phyloP scores from a whole-genome alignment of 1,284 basidiomycete genomes.

The Cerioporus squamosus region DNA sequence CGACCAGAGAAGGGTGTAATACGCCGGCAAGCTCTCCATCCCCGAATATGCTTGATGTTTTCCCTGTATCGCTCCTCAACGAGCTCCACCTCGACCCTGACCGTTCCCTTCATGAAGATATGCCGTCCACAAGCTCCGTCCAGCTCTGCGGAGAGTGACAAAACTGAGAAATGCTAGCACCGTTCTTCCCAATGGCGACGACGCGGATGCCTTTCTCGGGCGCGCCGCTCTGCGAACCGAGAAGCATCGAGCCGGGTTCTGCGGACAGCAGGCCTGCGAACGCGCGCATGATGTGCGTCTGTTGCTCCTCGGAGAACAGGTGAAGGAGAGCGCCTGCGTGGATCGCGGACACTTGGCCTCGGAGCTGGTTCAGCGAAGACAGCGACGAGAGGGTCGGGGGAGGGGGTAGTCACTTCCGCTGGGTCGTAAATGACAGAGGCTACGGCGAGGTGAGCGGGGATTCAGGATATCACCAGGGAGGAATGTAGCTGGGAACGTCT shows the following conservation, averaged over 20 bases:
- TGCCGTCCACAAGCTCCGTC: constrained; percentile 44
- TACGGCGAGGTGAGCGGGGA: constrained; percentile 32
- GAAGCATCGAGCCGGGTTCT: constrained; percentile 38
- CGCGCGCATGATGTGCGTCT: constrained; percentile 41
- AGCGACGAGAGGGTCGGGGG: constrained; percentile 38
- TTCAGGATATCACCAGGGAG: constrained; percentile 48
- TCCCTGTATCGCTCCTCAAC: too few species aligned
- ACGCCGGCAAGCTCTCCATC: constrained; percentile 8
- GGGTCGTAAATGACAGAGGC: constrained; percentile 27
- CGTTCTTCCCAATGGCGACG: constrained; percentile 1
- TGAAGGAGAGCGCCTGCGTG: constrained; percentile 53
- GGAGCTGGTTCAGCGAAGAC: constrained; percentile 43
- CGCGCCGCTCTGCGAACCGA: constrained; percentile 33
- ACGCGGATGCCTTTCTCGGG: constrained; percentile 21
- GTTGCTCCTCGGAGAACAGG: constrained; percentile 46
- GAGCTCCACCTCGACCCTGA: constrained; percentile 37
- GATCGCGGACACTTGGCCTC: constrained; percentile 46
- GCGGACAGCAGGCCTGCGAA: constrained; percentile 44
- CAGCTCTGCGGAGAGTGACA: constrained; percentile 44
- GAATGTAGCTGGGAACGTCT: constrained; percentile 47
- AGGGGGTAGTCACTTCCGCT: constrained; percentile 15
- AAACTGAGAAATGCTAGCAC: constrained; percentile 25
- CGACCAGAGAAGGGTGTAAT: constrained; percentile 15
- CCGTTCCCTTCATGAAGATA: constrained; percentile 42
- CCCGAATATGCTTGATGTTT: too few species aligned